These are phyloP conservation scores for Scheffersomyces titani DNA, from an alignment of 1,139 yeast species.

Conservation along the genomic window DNA sequence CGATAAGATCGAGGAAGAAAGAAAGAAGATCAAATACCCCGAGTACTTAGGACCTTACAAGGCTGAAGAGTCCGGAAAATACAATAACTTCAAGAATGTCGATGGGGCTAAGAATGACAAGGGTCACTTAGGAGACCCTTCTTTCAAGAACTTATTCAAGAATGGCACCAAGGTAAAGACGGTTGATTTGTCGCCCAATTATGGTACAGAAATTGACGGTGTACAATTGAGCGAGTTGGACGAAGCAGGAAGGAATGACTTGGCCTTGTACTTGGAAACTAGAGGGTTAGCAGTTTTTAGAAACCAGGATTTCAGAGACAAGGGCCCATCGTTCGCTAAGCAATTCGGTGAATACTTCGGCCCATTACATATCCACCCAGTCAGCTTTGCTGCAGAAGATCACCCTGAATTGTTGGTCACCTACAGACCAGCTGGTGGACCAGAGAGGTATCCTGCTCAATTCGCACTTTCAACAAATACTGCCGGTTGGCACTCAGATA, in stretches of 20 bases:
- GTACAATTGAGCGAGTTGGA: conserved; percentile 32
- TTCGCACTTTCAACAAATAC: conserved; percentile 19
- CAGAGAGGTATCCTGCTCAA: conserved; percentile 18
- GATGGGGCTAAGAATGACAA: conserved; percentile 25
- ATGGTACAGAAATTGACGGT: conserved; percentile 34
- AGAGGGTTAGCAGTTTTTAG: conserved; percentile 34
- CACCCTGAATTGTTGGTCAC: conserved; percentile 32
- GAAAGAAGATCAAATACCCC: conserved; percentile 21
- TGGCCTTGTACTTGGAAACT: conserved; percentile 31
- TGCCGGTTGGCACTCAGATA: conserved; percentile 32
- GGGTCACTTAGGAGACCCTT: conserved; percentile 30
- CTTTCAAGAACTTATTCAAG: conserved; percentile 28
- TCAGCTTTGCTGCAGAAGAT: conserved; percentile 24
- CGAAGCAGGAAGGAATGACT: conserved; percentile 33
- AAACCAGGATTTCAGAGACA: conserved; percentile 32
- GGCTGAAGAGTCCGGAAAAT: conserved; percentile 21
- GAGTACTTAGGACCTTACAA: conserved; percentile 19
- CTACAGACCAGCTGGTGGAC: conserved; percentile 30
- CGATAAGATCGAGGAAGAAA: conserved; percentile 11
- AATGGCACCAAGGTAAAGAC: conserved; percentile 14
- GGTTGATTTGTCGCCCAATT: conserved; percentile 30
- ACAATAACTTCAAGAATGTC: conserved; percentile 18
- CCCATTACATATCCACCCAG: conserved; percentile 35
- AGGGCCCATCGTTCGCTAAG: conserved; percentile 29
- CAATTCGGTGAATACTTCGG: conserved; percentile 34